phyloP scores from a whole-genome alignment of 2,329 filamentous ascomycete species.

The Ophiosphaerella korrae region DNA sequence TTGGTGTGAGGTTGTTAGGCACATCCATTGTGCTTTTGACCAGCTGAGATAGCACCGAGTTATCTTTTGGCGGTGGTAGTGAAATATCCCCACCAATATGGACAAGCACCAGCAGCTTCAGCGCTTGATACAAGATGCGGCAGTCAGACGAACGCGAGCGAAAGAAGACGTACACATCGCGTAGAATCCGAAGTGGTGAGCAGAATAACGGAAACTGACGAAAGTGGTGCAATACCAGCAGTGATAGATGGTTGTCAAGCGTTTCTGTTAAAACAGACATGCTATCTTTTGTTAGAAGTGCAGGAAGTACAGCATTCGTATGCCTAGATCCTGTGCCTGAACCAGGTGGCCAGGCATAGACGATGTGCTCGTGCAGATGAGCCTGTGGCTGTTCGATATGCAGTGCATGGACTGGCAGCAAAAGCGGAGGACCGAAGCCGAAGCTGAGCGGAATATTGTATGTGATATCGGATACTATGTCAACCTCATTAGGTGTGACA shows the following conservation, averaged over 20 bases:
- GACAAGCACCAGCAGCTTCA: slow-evolving; percentile 48
- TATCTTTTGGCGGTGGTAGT: slow-evolving; percentile 23
- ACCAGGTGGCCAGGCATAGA: slow-evolving; percentile 45
- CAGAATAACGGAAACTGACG: slow-evolving; percentile 41
- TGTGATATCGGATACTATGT: slow-evolving; percentile 17
- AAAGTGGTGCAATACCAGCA: slow-evolving; percentile 43
- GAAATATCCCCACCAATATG: slow-evolving; percentile 47
- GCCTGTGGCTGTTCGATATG: slow-evolving; percentile 19
- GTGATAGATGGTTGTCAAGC: slow-evolving; percentile 39
- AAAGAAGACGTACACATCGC: slow-evolving; percentile 42
- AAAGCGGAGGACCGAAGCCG: slow-evolving; percentile 40
- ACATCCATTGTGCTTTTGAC: slow-evolving; percentile 24
- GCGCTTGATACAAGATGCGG: slow-evolving; percentile 36
- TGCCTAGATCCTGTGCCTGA: slow-evolving; percentile 18
- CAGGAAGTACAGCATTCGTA: slow-evolving; percentile 43
- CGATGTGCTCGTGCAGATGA: slow-evolving; percentile 41
- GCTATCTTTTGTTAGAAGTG: slow-evolving; percentile 31
- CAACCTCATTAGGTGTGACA: slow-evolving; percentile 22
- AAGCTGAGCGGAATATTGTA: slow-evolving; percentile 41
- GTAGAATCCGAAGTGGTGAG: slow-evolving; percentile 40
- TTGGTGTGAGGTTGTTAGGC: slow-evolving; percentile 22
- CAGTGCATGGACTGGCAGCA: slow-evolving; percentile 33
- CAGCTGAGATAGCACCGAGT: slow-evolving; percentile 22
- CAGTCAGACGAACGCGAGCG: slow-evolving; percentile 22
- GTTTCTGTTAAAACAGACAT: slow-evolving; percentile 21